Conservation (phyloP, 352 stramenopile species). For the Aphanomyces cochlioides region DNA sequence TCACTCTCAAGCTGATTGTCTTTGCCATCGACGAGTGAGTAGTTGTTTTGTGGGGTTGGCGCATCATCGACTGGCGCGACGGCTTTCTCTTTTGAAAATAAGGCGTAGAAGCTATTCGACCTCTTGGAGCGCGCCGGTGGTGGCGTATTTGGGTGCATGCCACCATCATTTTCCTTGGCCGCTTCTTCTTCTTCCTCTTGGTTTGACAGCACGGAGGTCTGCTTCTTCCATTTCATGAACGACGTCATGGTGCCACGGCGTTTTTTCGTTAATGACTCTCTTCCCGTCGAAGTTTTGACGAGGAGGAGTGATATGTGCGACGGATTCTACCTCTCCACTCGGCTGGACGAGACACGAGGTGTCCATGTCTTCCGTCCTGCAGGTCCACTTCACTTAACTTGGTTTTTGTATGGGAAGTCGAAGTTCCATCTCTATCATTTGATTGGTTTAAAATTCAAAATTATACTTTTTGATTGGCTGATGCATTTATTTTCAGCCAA, state of each 20-base stretch:
- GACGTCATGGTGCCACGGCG: slow-evolving; percentile 4
- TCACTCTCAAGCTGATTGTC: neutral
- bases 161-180: neutral
- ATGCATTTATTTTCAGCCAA: no score
- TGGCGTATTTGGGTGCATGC: neutral
- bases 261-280: slow-evolving; percentile 1
- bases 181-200: slow-evolving; percentile 1
- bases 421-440: no score
- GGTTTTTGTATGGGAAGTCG: no score
- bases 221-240: slow-evolving; percentile 21
- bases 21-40: neutral
- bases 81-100: neutral
- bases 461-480: no score
- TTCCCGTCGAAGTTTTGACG: neutral
- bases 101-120: slow-evolving; percentile 6
- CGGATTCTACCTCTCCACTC: neutral
- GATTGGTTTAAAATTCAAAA: no score
- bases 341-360: no score
- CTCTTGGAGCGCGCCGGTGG: neutral
- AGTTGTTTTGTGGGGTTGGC: neutral
- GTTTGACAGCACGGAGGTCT: slow-evolving; percentile 6
- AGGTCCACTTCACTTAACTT: no score
- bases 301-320: neutral
- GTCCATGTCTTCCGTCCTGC: no score
- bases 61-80: neutral